Percentiles rank a stretch among this genome's conserved stretches.
Evolutionary conservation across 1,139 yeast species (phyloP).

Genomic region (Maudiozyma humilis): DNA sequence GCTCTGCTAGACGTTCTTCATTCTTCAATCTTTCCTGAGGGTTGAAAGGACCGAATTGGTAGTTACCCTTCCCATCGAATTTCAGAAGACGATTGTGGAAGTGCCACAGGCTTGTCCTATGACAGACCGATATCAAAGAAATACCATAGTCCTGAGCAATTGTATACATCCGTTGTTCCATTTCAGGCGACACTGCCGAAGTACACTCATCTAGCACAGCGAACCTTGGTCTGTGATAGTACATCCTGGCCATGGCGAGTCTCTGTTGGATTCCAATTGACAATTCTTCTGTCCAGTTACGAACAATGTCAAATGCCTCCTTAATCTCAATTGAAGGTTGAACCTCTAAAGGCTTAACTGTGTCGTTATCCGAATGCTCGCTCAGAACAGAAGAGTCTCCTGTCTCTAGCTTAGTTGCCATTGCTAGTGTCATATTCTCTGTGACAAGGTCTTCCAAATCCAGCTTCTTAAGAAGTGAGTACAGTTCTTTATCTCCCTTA

Average conservation of each 20-base stretch:
- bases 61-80: conserved; percentile 78
- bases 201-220: conserved; percentile 96
- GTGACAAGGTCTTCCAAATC: conserved; percentile 49
- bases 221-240: conserved; percentile 83
- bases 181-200: conserved; percentile 82
- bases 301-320: conserved; percentile 55
- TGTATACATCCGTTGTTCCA: conserved; percentile 83
- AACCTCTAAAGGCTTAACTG: no score
- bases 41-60: conserved; percentile 58
- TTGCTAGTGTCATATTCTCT: conserved; percentile 32
- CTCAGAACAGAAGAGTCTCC: neutral
- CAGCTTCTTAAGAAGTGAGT: conserved; percentile 51
- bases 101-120: conserved; percentile 87
- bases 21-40: conserved; percentile 59
- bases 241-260: conserved; percentile 86
- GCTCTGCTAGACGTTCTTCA: conserved; percentile 61
- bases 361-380: neutral
- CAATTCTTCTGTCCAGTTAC: conserved; percentile 85
- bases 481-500: conserved; percentile 54
- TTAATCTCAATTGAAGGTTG: conserved; percentile 24
- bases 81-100: conserved; percentile 77
- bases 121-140: conserved; percentile 83
- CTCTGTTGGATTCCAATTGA: conserved; percentile 91
- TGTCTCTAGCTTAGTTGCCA: conserved; percentile 19
- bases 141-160: conserved; percentile 77